Conservation (phyloP, 129 eudicot species). For the Deinandra increscens region DNA sequence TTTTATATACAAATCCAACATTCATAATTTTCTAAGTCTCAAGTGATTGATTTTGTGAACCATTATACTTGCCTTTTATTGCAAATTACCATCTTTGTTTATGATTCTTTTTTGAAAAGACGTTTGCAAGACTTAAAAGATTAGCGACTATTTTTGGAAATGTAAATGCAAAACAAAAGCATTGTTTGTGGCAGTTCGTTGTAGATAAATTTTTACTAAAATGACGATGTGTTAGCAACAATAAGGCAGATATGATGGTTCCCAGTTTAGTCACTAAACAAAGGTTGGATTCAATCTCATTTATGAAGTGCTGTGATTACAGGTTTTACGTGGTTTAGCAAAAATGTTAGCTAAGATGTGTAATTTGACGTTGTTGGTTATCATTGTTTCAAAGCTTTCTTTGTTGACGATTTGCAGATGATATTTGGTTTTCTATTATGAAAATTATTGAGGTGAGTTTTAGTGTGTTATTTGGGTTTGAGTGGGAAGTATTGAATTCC, state of each 20-base stretch:
- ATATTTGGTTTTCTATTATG: too few relatives aligned
- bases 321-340: too few relatives aligned
- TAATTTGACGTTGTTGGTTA: too few relatives aligned
- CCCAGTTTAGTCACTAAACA: not conserved
- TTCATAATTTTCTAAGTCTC: not conserved
- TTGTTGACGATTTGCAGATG: too few relatives aligned
- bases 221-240: not conserved
- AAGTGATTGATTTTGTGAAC: slow-evolving; percentile 5
- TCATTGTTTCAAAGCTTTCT: too few relatives aligned
- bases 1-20: not conserved
- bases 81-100: slow-evolving; percentile 1
- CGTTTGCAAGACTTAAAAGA: not conserved
- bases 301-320: not conserved
- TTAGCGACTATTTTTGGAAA: not conserved
- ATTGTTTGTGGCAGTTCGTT: not conserved
- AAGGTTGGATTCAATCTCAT: not conserved
- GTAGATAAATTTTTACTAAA: not conserved
- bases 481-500: too few relatives aligned
- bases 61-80: not conserved
- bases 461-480: too few relatives aligned
- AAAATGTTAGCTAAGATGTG: too few relatives aligned
- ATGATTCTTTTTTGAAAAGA: not conserved
- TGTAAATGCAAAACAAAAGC: not conserved
- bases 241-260: not conserved
- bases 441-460: too few relatives aligned